Base-by-base conservation (phyloP, 495 filamentous ascomycete genomes). In the Daldinia childiae region DNA sequence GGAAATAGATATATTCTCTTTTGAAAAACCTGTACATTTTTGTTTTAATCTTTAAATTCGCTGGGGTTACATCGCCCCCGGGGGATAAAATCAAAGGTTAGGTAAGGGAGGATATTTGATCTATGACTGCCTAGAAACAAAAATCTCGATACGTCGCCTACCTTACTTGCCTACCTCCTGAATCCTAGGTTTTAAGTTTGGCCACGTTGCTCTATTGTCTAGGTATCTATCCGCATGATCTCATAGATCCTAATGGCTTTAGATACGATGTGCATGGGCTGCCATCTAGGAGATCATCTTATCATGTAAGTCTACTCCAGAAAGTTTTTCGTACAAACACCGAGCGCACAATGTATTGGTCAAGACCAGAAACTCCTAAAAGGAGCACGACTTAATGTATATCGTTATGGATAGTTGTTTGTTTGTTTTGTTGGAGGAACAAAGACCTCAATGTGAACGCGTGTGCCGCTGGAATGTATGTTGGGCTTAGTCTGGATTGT, bases 1-100 rank as follows among this genome's bases (percentile, higher is more conserved):
- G 4, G 9, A 9, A 1, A 32, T 29, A 7, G 17, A 45, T 11
- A 55, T n/a, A 11, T 30, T 6, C 7, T 41, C n/a, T 29, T 6
- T 29, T 29, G 32, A 12, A 27, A 6, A 60, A 55, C 24, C 6
- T 21, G 17, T 14, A 26, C 30, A 0, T 38, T 14, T 30, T 9
- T 54, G 30, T 61, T 70, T 70, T 62, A 65, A 65, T 70, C 62
- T 66, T 70, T 65, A 24, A 45, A 50, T 26, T 48, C 11, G 27
- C 26, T 21, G 48, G 45, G 62, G 62, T 71, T 71, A 39, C 68
- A 65, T 70, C 48, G 57, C 24, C 38, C 17, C n/a, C 15, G 7
- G 27, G 6, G 39, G 24, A 52, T n/a, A 51, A 21, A 62, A 57
- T 50, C 52, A 56, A 12, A 41, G 17, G 45, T 21, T 7, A 43